Evolutionary conservation across 495 filamentous ascomycete genomes (phyloP).

Genomic region (Corynascus novoguineensis): DNA sequence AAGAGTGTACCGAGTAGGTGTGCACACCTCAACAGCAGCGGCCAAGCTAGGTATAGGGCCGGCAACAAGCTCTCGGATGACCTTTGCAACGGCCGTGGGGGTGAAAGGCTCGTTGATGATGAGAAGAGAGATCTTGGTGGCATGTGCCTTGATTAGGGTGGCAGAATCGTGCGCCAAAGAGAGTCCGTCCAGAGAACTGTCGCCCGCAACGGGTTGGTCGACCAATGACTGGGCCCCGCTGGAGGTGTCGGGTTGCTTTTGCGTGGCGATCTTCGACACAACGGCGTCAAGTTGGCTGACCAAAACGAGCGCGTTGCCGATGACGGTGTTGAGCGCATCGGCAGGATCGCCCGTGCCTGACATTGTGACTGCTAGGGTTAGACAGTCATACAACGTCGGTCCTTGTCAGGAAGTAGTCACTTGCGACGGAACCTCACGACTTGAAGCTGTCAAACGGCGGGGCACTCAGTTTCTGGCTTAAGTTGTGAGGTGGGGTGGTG

Average conservation of each 20-base stretch:
- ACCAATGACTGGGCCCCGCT: slow-evolving; percentile 1
- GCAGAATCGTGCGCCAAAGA: slow-evolving; percentile 59
- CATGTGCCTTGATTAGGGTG: slow-evolving; percentile 66
- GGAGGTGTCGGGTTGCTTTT: slow-evolving; percentile 6
- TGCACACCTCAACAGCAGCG: slow-evolving; percentile 60
- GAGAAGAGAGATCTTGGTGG: slow-evolving; percentile 79
- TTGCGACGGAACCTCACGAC: too few relatives aligned
- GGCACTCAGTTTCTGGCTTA: background rate
- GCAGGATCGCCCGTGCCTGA: slow-evolving; percentile 17
- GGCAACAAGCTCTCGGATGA: slow-evolving; percentile 60
- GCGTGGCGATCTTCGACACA: slow-evolving; percentile 25
- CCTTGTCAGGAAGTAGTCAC: too few relatives aligned
- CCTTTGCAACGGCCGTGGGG: slow-evolving; percentile 59
- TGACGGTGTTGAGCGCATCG: slow-evolving; percentile 21
- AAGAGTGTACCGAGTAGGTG: slow-evolving; percentile 51
- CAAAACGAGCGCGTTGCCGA: slow-evolving; percentile 25
- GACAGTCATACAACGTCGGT: too few relatives aligned
- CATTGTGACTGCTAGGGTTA: slow-evolving; percentile 10
- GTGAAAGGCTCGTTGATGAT: slow-evolving; percentile 82
- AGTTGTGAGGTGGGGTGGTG: background rate
- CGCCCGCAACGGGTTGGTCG: background rate
- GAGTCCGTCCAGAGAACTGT: slow-evolving; percentile 38
- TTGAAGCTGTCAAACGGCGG: background rate
- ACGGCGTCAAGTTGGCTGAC: slow-evolving; percentile 36
- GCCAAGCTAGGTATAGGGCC: slow-evolving; percentile 66